A percentile compares a stretch with the other conserved stretches of the same genome.
These are phyloP conservation scores for Backusella tarrabulga DNA, from an alignment of 192 early-diverging fungal genomes.

Conservation along the genomic window DNA sequence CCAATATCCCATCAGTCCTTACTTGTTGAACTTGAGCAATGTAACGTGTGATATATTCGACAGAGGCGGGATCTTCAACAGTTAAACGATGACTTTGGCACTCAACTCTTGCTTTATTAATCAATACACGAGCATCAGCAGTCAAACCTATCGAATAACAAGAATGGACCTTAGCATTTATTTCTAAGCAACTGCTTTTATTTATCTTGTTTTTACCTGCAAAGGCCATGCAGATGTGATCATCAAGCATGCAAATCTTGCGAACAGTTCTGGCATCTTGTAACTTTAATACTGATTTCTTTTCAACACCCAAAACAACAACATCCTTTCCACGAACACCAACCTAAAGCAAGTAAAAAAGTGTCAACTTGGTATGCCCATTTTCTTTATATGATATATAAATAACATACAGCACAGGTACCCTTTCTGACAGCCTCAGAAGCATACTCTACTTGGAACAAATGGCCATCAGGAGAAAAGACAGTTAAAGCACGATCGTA, in stretches of 20 bases:
- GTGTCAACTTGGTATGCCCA: background rate
- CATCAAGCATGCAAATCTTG: constrained; percentile 96
- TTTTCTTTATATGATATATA: background rate
- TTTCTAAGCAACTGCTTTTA: background rate
- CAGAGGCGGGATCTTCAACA: constrained; percentile 94
- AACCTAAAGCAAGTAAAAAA: constrained; percentile 58
- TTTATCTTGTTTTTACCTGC: constrained; percentile 64
- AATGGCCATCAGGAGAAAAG: constrained; percentile 97
- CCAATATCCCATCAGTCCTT: background rate
- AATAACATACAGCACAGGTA: constrained; percentile 84
- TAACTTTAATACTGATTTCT: constrained; percentile 92
- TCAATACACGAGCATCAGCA: constrained; percentile 94
- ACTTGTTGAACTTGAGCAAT: constrained; percentile 97
- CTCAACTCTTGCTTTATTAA: constrained; percentile 96
- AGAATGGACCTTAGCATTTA: background rate
- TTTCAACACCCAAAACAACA: constrained; percentile 95
- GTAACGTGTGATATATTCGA: constrained; percentile 97
- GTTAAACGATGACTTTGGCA: constrained; percentile 97
- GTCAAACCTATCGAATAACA: constrained; percentile 65
- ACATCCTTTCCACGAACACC: constrained; percentile 90
- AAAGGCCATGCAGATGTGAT: constrained; percentile 95
- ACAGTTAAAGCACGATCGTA: constrained; percentile 91
- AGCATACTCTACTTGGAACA: constrained; percentile 99
- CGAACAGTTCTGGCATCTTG: constrained; percentile 96
- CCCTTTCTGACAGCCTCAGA: constrained; percentile 96